Base-by-base conservation (phyloP, 2,329 filamentous ascomycete species). In the Talaromyces sp. region DNA sequence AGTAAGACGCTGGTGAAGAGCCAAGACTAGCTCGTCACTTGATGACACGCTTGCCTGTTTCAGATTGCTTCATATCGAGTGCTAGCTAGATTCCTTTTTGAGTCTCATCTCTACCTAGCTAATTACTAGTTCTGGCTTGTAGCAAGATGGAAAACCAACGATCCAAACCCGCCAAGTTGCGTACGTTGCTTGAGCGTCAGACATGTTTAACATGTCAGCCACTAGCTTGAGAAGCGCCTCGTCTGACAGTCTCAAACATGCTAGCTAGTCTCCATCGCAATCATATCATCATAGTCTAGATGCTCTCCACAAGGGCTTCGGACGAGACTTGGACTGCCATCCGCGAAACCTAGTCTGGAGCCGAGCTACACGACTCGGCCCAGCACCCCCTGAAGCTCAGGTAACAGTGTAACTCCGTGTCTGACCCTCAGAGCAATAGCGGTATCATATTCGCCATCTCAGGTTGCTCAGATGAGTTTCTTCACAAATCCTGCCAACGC, bases 1-100 rank as follows among this genome's bases (percentile, higher is more conserved):
- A 37, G 27, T 6, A 6, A 31, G 7, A 31, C 10, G 33, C 52
- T 37, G 52, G n/a, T 39, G 33, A 56, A 39, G 27, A 27, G 27
- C 27, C 27, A 27, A 27, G 33, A 56, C 52, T 39, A 56, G 52
- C 31, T 39, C 41, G 14, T 62, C 27, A 27, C 47, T 54, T 33
- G 60, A 24, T 43, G 60, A 43, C 45, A 49, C 59, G 43, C 45
- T 27, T 33, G 7, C 35, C 22, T 35, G 60, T 62, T 54, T 62
- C 60, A 62, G 47, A 39, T 54, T 54, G 47, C 16, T 50, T 41
- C 47, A 19, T 31, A 43, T n/a, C 33, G 19, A 37, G 31, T 24
- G 22, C 33, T 60, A 60, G 41, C 33, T 39, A 39, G 45, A n/a
- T 27, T 61, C 27, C 24, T 54, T 19, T 54, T 27, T 13, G 16